Evolutionary conservation across 805 yeast species (phyloP), one percentile per base, ranked within the genome.

Genomic region (Myxozyma mucilagina): DNA sequence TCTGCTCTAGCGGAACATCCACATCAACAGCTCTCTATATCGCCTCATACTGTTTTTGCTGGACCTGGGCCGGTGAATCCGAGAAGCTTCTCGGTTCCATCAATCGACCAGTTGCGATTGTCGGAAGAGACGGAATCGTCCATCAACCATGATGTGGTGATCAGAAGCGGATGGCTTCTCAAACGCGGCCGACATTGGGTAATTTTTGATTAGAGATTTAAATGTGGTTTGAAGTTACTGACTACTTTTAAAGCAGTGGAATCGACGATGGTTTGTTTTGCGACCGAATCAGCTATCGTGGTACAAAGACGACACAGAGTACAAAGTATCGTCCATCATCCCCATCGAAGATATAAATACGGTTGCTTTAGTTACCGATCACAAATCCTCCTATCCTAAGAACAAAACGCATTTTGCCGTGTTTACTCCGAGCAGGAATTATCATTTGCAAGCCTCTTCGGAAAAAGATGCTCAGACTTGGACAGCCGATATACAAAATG

Each of bases 291-390:
- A 69, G 56, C 66, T 74, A 29, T 60, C 74, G 1, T 71, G 65
- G 55, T 74, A 74, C 63, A 74, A 74, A 57, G 75, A 74, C 51
- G 75, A 73, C 34, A 47, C 63, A 31, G 76, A 74, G 54, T 74
- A 74, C 62, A 70, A 74, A 63, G 73, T 72, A 5, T 65, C 68
- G 51, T 65, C 66, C 14, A 68, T 73, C 18, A 66, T 73, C 13
- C 65, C 71, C 7, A 63, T 70, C 1, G 66, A 68, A 38, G 75
- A 73, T 39, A 72, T 74, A 53, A 69, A 69, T 70, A 66, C 74
- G 7, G 76, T 74, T 14, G 72, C 73, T 2, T 61, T 68, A 52
- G 56, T 71, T 31, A 34, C 69, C 13, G 70, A 68, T 49, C 65
- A 60, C 35, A 67, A 60, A 38, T 32, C 35, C 47, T 44, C 36